These are phyloP conservation scores for Ilyonectria sp. DNA, from an alignment of 2,329 filamentous ascomycete species.

Conservation along the genomic window DNA sequence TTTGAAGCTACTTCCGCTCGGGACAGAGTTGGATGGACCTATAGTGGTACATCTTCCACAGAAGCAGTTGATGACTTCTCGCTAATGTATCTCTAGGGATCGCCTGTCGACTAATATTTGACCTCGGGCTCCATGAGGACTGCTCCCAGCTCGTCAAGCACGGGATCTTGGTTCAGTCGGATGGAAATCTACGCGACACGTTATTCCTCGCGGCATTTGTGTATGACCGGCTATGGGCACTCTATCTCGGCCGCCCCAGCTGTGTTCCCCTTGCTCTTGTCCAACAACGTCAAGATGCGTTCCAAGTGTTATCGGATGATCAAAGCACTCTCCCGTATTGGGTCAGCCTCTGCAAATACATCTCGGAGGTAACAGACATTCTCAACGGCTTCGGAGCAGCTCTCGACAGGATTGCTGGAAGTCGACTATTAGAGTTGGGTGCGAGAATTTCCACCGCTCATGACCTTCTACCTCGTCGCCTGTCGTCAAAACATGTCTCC, in stretches of 20 bases:
- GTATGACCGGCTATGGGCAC: conserved; percentile 19
- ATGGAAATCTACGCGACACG: background rate
- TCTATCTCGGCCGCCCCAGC: conserved; percentile 18
- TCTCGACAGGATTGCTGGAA: background rate
- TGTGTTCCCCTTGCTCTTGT: background rate
- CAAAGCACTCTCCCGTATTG: background rate
- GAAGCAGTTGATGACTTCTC: accelerated
- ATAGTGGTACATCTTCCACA: background rate
- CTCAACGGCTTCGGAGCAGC: background rate
- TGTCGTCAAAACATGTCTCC: conserved; percentile 3
- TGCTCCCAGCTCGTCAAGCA: conserved; percentile 13
- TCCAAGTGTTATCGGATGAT: background rate
- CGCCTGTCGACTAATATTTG: conserved; percentile 17
- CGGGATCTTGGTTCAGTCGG: background rate
- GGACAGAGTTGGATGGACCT: conserved; percentile 19
- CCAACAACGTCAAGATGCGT: background rate
- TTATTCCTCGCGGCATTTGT: conserved; percentile 13
- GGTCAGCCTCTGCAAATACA: conserved; percentile 8
- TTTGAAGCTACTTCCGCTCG: conserved; percentile 19
- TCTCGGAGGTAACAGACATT: conserved; percentile 12
- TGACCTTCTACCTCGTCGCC: background rate
- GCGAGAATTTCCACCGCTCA: background rate
- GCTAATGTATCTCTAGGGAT: conserved; percentile 6
- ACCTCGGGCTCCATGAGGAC: conserved; percentile 18
- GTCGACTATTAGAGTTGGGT: background rate